Evolutionary conservation across 345 rosid species (phyloP), one percentile per base, ranked within the genome.

Genomic region (Linum lewisii): DNA sequence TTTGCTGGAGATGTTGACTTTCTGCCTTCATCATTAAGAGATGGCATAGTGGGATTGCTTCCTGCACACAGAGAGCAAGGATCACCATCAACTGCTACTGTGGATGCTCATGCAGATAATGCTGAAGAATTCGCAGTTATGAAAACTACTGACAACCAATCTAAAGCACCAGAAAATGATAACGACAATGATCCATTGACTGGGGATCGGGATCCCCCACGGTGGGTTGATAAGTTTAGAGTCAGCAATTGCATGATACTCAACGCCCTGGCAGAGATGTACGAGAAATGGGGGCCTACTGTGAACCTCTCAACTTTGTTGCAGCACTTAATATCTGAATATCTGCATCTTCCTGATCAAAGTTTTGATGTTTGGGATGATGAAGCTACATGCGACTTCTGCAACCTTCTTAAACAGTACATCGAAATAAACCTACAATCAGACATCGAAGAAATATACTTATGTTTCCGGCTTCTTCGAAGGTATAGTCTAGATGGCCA

Each of bases 141-240:
- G 9, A 63, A 61, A 58, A 36, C 61, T 25, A n/a, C 76, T 32
- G 83, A 73, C 70, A 72, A 78, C 64, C 73, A 68, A 60, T 54
- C 57, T 18, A 61, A 63, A 13, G 64, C 75, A 29, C 37, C 54
- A 60, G 58, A 56, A 62, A 49, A 16, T 51, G 57, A 47, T 59
- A 21, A 54, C 21, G 66, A 36, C 50, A 66, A 58, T 50, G 62
- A 75, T 78, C 81, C 83, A 60, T 86, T 90, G 90, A 66, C 56
- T 61, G 98, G 93, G 61, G 72, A 72, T 76, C 98, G 93, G 61
- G 72, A 72, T 76, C 98, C 98, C 60, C 98, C 96, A 36, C 50
- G 5, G 7, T 92, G 96, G 98, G 77, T 79, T 65, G 79, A 81
- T 45, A 75, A 73, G 57, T 92, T 86, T 70, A 79, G 66, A 82